Evolutionary conservation across 441 rosid species (phyloP).

Genomic region (Erodium moschatum): DNA sequence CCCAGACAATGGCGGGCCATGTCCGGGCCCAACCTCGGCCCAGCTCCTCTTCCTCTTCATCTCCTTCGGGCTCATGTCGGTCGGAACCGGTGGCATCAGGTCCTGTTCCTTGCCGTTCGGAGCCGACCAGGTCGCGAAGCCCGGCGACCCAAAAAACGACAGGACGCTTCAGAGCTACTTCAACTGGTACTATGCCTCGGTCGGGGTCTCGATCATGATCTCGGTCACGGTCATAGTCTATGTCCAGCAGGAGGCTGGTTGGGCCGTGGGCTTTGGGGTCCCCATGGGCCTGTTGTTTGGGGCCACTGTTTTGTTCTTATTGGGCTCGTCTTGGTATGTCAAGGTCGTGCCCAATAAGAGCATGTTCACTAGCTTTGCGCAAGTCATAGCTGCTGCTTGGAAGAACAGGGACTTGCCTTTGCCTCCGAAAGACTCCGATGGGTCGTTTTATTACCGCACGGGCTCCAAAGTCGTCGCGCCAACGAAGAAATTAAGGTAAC

Average conservation of each 20-base stretch:
- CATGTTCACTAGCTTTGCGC: slow-evolving; percentile 23
- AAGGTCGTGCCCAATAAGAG: slow-evolving; percentile 47
- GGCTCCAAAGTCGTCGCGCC: slow-evolving; percentile 26
- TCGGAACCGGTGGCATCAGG: slow-evolving; percentile 87
- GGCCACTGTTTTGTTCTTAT: slow-evolving; percentile 40
- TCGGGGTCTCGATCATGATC: slow-evolving; percentile 46
- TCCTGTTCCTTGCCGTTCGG: slow-evolving; percentile 33
- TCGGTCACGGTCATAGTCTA: slow-evolving; percentile 73
- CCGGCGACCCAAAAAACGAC: slow-evolving; percentile 53
- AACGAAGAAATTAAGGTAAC: slow-evolving; percentile 49
- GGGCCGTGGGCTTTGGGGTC: slow-evolving; percentile 74
- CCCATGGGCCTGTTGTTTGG: slow-evolving; percentile 63
- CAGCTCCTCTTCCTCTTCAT: slow-evolving; percentile 43
- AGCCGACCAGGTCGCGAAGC: slow-evolving; percentile 58
- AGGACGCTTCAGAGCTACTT: slow-evolving; percentile 71
- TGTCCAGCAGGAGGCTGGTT: slow-evolving; percentile 68
- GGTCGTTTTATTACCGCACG: slow-evolving; percentile 33
- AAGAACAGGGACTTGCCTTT: slow-evolving; percentile 45
- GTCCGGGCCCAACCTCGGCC: slow-evolving; percentile 27
- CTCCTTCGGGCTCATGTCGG: slow-evolving; percentile 57
- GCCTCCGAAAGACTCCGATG: slow-evolving; percentile 33
- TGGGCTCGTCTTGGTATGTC: slow-evolving; percentile 58
- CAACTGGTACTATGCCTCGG: slow-evolving; percentile 84
- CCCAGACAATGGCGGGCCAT: slow-evolving; percentile 31
- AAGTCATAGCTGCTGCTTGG: slow-evolving; percentile 54